These are phyloP conservation scores for Penstemon eatonii DNA, from an alignment of 257 asterid genomes.

Conservation along the genomic window DNA sequence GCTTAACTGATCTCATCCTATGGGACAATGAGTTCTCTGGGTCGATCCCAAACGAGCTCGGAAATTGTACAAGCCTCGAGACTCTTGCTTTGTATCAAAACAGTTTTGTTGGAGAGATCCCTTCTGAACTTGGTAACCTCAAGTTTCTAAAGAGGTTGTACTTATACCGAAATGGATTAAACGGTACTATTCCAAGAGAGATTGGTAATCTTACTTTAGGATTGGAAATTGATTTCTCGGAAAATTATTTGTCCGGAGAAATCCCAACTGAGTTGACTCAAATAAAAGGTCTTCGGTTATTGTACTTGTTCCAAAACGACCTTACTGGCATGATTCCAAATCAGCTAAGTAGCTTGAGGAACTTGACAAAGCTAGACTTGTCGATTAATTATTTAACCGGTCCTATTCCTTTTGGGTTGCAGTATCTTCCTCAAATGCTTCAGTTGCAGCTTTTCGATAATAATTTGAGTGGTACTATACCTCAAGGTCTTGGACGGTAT, in stretches of 20 bases:
- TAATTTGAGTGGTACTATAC: conserved; percentile 63
- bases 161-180: conserved; percentile 69
- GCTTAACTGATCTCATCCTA: conserved; percentile 56
- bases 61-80: conserved; percentile 61
- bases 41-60: conserved; percentile 67
- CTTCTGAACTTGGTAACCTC: conserved; percentile 62
- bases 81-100: conserved; percentile 77
- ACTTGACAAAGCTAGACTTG: conserved; percentile 71
- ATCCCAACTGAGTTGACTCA: conserved; percentile 64
- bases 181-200: conserved; percentile 81
- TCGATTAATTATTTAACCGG: conserved; percentile 79
- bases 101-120: conserved; percentile 71
- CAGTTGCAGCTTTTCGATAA: conserved; percentile 81
- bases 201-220: conserved; percentile 69
- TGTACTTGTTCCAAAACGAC: conserved; percentile 69
- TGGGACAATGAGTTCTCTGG: conserved; percentile 84
- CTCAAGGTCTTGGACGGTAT: conserved; percentile 68
- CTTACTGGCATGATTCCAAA: conserved; percentile 76
- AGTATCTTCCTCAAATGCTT: conserved; percentile 52
- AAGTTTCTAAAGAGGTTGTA: conserved; percentile 45
- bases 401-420: conserved; percentile 80
- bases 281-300: conserved; percentile 48
- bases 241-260: conserved; percentile 68
- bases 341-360: conserved; percentile 59
- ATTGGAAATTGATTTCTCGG: conserved; percentile 77